Evolutionary conservation across 2,329 filamentous ascomycete species (phyloP).

Genomic region (Pyrenophora teres): DNA sequence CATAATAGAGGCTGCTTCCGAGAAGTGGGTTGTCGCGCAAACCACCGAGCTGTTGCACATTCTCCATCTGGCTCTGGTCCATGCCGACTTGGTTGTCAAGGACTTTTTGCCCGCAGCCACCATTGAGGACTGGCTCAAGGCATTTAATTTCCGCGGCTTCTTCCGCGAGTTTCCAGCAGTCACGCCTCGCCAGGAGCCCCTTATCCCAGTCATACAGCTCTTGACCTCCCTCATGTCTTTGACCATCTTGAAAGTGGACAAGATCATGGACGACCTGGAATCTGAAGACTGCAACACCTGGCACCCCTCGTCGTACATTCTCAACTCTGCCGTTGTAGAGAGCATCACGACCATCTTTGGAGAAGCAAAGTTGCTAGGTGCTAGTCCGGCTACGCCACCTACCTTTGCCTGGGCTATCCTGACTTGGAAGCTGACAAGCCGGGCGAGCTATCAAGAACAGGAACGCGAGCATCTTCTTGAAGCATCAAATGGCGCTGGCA

Average conservation of each 20-base stretch:
- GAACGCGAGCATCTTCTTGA: conserved; percentile 36
- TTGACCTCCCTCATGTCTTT: conserved; percentile 73
- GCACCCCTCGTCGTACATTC: conserved; percentile 64
- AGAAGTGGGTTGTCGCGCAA: conserved; percentile 66
- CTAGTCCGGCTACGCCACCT: conserved; percentile 71
- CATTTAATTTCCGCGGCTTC: conserved; percentile 55
- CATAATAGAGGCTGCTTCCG: conserved; percentile 61
- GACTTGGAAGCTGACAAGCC: conserved; percentile 31
- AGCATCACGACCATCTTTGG: conserved; percentile 75
- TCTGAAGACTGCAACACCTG: conserved; percentile 32
- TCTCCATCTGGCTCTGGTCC: conserved; percentile 73
- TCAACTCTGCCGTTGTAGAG: conserved; percentile 70
- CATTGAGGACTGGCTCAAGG: conserved; percentile 42
- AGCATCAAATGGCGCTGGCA: conserved; percentile 17
- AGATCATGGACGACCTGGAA: conserved; percentile 57
- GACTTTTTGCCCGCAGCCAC: conserved; percentile 39
- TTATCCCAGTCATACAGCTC: conserved; percentile 69
- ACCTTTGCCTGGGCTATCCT: conserved; percentile 83
- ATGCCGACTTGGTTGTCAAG: conserved; percentile 60
- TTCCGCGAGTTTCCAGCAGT: conserved; percentile 64
- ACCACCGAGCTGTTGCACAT: conserved; percentile 75
- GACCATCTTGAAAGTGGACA: conserved; percentile 70
- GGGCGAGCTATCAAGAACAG: conserved; percentile 31
- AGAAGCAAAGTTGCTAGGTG: conserved; percentile 57
- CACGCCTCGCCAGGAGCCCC: conserved; percentile 43